phyloP scores from a whole-genome alignment of 2,329 filamentous ascomycete species.

The Fusarium sp. region DNA sequence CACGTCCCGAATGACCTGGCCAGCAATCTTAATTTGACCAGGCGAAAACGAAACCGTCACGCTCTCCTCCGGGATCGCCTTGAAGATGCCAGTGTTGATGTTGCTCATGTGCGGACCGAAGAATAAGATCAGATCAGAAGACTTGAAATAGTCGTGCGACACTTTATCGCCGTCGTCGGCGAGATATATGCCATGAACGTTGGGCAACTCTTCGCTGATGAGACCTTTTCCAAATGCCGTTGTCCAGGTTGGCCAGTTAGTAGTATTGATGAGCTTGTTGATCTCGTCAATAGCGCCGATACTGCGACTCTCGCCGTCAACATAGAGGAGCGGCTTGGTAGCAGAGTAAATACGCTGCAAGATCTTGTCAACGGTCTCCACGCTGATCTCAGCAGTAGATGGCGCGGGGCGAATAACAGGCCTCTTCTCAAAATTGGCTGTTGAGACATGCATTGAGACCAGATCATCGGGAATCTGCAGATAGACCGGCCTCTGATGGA shows the following conservation, averaged over 20 bases:
- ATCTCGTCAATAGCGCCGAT: neutral
- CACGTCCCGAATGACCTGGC: neutral
- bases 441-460: neutral
- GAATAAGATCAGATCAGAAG: conserved; percentile 3
- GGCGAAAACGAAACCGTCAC: neutral
- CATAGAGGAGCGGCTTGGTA: conserved; percentile 1
- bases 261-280: neutral
- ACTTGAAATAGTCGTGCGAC: neutral
- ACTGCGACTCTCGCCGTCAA: conserved; percentile 8
- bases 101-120: conserved; percentile 13
- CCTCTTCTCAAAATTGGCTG: neutral
- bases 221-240: conserved; percentile 11
- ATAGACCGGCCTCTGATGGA: conserved; percentile 5
- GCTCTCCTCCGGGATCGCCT: neutral
- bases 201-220: neutral
- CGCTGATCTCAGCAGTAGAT: neutral
- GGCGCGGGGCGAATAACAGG: neutral
- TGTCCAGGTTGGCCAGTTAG: conserved; percentile 7
- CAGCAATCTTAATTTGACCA: neutral
- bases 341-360: conserved; percentile 1
- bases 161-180: neutral
- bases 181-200: conserved; percentile 9
- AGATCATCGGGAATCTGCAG: conserved; percentile 13
- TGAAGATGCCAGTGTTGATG: conserved; percentile 10
- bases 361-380: neutral